phyloP scores from a whole-genome alignment of 495 filamentous ascomycete genomes.

The Penicillium cinerascens region DNA sequence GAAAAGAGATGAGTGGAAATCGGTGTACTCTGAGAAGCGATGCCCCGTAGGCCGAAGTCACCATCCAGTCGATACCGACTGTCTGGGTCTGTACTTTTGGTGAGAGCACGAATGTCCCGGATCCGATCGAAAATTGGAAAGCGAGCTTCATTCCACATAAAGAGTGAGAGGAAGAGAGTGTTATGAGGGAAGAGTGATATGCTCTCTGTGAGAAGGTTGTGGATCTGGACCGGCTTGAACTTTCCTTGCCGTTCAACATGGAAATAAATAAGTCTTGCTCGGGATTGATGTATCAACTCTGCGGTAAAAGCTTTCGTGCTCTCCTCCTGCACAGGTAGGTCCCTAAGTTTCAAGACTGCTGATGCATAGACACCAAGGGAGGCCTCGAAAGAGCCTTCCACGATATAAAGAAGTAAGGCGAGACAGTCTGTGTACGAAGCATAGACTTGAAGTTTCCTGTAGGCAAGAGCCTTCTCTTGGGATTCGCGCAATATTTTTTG shows the following conservation, averaged over 20 bases:
- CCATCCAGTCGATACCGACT: not conserved
- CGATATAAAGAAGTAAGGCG: slow-evolving; percentile 62
- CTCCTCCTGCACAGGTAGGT: slow-evolving; percentile 29
- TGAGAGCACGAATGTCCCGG: slow-evolving; percentile 40
- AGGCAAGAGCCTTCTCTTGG: slow-evolving; percentile 54
- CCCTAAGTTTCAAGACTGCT: slow-evolving; percentile 39
- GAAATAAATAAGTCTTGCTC: slow-evolving; percentile 64
- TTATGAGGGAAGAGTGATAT: slow-evolving; percentile 68
- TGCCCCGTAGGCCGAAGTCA: not conserved
- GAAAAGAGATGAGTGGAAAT: slow-evolving; percentile 56
- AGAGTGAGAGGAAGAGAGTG: slow-evolving; percentile 70
- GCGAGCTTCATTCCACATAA: slow-evolving; percentile 65
- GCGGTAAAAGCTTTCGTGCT: slow-evolving; percentile 30
- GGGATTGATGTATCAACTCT: slow-evolving; percentile 63
- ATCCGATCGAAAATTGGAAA: slow-evolving; percentile 71
- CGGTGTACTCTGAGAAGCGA: slow-evolving; percentile 29
- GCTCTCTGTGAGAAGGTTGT: slow-evolving; percentile 54
- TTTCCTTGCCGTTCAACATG: slow-evolving; percentile 55
- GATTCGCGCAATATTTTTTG: slow-evolving; percentile 49
- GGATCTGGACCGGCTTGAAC: slow-evolving; percentile 62
- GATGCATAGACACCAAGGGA: slow-evolving; percentile 50
- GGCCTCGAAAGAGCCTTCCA: slow-evolving; percentile 25
- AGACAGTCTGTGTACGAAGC: slow-evolving; percentile 56
- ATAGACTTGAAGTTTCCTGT: slow-evolving; percentile 40
- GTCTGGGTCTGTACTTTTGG: not conserved